Percentiles rank a stretch among this genome's conserved stretches.
Evolutionary conservation across 192 early-diverging fungal genomes (phyloP).

Genomic region (Ramicandelaber brevisporus): DNA sequence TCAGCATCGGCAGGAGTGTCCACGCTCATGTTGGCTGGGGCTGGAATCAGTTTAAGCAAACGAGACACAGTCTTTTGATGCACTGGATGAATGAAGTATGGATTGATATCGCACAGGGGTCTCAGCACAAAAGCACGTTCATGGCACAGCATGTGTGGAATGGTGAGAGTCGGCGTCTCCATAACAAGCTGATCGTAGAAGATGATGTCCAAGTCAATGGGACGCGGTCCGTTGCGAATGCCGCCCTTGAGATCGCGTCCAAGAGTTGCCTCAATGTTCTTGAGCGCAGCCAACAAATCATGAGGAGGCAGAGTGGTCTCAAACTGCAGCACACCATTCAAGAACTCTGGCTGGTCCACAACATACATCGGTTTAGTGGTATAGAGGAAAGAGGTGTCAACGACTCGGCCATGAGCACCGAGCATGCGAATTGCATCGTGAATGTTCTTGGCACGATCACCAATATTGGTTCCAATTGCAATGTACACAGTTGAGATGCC

Average conservation of each 20-base stretch:
- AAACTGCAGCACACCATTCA: constrained; percentile 76
- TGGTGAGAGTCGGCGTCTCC: constrained; percentile 33
- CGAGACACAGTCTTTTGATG: constrained; percentile 36
- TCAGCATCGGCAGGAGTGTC: constrained; percentile 19
- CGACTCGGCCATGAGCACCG: constrained; percentile 13
- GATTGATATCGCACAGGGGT: constrained; percentile 85
- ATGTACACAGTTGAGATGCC: constrained; percentile 29
- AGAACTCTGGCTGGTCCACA: constrained; percentile 66
- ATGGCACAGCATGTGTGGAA: constrained; percentile 68
- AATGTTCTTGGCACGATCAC: constrained; percentile 57
- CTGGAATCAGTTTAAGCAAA: no score
- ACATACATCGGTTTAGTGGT: constrained; percentile 94
- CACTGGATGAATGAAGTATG: constrained; percentile 48
- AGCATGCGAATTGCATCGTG: constrained; percentile 32
- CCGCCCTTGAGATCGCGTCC: constrained; percentile 36
- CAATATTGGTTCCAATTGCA: constrained; percentile 79
- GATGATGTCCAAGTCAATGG: constrained; percentile 92
- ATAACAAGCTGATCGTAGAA: constrained; percentile 61
- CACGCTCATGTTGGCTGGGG: no score
- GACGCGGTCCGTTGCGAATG: constrained; percentile 63
- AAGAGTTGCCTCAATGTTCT: constrained; percentile 59
- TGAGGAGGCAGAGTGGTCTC: constrained; percentile 49
- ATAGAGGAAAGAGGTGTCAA: constrained; percentile 90
- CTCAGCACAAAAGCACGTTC: constrained; percentile 89
- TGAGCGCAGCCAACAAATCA: constrained; percentile 44